Evolutionary conservation across 768 basidiomycete genomes (phyloP).

Genomic region (Pleurotus salmoneostramineus): DNA sequence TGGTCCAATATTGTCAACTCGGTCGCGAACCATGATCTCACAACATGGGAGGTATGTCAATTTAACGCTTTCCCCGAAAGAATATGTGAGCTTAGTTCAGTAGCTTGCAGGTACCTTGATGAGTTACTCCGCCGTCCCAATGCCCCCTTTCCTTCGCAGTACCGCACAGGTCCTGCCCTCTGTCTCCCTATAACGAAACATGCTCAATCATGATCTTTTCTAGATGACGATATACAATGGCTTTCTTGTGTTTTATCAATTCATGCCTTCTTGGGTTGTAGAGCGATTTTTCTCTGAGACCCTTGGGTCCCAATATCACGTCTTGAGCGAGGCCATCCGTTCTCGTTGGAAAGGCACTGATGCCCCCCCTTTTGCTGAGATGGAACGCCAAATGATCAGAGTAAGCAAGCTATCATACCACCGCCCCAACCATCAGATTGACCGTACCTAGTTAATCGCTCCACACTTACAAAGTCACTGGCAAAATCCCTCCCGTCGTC

Average conservation of each 20-base stretch:
- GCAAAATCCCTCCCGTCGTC: conserved; percentile 64
- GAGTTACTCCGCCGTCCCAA: conserved; percentile 18
- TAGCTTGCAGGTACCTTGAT: background rate
- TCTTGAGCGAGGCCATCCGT: conserved; percentile 33
- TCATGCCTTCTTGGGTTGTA: conserved; percentile 49
- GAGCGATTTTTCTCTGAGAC: conserved; percentile 65
- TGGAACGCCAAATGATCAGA: conserved; percentile 40
- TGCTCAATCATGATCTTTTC: background rate
- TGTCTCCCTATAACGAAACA: conserved; percentile 2
- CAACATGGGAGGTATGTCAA: conserved; percentile 59
- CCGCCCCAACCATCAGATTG: background rate
- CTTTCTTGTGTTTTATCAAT: conserved; percentile 45
- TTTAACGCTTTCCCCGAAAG: background rate
- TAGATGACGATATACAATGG: conserved; percentile 61
- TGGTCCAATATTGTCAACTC: conserved; percentile 51
- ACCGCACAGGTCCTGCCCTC: conserved; percentile 45
- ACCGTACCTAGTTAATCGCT: conserved; percentile 45
- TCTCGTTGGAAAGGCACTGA: conserved; percentile 32
- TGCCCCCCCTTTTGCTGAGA: conserved; percentile 30
- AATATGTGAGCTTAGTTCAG: background rate
- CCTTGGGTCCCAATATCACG: conserved; percentile 49
- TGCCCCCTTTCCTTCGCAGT: conserved; percentile 60
- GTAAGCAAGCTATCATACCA: conserved; percentile 20
- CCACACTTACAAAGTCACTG: conserved; percentile 59
- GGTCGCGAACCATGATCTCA: conserved; percentile 36